A percentile compares a stretch with the other conserved stretches of the same genome.
phyloP scores from a whole-genome alignment of 2,329 filamentous ascomycete genomes.

The Exophiala aquamarina region DNA sequence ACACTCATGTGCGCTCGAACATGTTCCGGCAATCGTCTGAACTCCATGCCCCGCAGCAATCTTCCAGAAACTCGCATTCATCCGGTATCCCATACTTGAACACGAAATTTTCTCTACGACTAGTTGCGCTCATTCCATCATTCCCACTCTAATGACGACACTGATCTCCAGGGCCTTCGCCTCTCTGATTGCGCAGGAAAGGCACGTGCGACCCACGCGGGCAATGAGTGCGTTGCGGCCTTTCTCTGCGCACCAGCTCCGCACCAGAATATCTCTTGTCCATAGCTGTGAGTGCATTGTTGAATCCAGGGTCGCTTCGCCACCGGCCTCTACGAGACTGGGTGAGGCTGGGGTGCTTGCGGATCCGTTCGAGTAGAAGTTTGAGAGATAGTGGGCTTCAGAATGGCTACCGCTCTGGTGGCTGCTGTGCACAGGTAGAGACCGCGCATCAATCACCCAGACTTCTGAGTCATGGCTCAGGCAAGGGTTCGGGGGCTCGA shows the following conservation, averaged over 20 bases:
- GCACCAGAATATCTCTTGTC: slow-evolving; percentile 41
- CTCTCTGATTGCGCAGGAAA: slow-evolving; percentile 44
- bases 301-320: slow-evolving; percentile 16
- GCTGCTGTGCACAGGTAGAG: not conserved
- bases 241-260: slow-evolving; percentile 46
- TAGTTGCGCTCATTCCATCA: slow-evolving; percentile 10
- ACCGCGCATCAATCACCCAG: slow-evolving; percentile 25
- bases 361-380: slow-evolving; percentile 11
- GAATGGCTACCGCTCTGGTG: not conserved
- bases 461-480: slow-evolving; percentile 7
- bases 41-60: too few relatives aligned
- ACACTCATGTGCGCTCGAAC: too few relatives aligned
- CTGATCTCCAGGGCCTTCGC: slow-evolving; percentile 40
- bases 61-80: too few relatives aligned
- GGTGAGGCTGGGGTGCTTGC: slow-evolving; percentile 9
- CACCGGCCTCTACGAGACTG: slow-evolving; percentile 9
- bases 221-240: slow-evolving; percentile 44
- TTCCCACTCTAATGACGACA: slow-evolving; percentile 41
- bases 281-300: slow-evolving; percentile 12
- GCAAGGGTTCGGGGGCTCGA: slow-evolving; percentile 16
- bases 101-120: too few relatives aligned
- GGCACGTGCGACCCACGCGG: slow-evolving; percentile 34
- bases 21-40: too few relatives aligned
- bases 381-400: slow-evolving; percentile 1
- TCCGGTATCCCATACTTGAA: too few relatives aligned